Conservation (phyloP, 108 stramenopile genomes). For the Mediolabrus comicus region DNA sequence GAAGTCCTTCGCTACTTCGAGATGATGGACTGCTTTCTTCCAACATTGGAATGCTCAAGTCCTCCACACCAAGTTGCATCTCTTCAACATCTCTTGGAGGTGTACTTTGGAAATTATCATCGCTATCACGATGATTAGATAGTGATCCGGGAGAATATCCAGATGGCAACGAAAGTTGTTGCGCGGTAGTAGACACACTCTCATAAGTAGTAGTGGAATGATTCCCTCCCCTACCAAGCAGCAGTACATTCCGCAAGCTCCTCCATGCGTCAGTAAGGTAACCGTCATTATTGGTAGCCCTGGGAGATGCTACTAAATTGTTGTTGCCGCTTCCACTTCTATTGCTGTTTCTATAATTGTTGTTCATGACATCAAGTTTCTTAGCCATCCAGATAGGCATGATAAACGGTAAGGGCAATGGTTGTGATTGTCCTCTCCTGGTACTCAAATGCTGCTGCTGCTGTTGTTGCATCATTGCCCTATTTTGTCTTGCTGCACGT, state of each 20-base stretch:
- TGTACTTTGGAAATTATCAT: neutral
- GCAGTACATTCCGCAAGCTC: neutral
- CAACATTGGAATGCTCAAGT: neutral
- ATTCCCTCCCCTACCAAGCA: neutral
- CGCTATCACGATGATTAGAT: conserved; percentile 1
- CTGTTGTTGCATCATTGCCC: neutral
- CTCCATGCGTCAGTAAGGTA: neutral
- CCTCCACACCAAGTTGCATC: conserved; percentile 1
- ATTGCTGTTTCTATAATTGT: neutral
- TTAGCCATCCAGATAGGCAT: conserved; percentile 41
- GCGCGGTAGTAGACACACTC: neutral
- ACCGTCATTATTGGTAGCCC: neutral
- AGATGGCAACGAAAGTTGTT: neutral
- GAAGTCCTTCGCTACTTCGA: conserved; percentile 1
- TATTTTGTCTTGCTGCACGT: neutral
- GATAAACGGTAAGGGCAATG: conserved; percentile 24
- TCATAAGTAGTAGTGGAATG: neutral
- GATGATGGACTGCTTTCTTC: conserved; percentile 12
- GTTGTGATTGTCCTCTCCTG: neutral
- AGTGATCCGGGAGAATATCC: neutral
- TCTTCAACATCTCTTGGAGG: neutral
- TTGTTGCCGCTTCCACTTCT: neutral
- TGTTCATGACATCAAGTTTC: conserved; percentile 28
- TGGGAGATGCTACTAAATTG: neutral
- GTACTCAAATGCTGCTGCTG: neutral